A percentile compares a stretch with the other conserved stretches of the same genome.
phyloP scores from a whole-genome alignment of 805 yeast species.

The Schwanniomyces polymorphus region DNA sequence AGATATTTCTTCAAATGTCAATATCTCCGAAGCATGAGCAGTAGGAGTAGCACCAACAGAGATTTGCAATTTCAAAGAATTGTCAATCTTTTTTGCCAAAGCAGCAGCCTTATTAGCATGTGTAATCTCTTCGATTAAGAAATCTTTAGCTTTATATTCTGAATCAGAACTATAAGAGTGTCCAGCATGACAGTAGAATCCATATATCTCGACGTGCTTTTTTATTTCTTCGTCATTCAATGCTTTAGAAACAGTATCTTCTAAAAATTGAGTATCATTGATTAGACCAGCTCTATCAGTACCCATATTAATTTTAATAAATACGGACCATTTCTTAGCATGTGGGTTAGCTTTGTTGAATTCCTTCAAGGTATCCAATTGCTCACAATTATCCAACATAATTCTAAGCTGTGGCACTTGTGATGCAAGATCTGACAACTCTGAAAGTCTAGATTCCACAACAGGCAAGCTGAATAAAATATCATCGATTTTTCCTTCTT shows the following conservation, averaged over 20 bases:
- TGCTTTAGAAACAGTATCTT: constrained; percentile 28
- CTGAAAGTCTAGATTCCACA: constrained; percentile 48
- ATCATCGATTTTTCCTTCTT: constrained; percentile 35
- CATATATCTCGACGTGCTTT: constrained; percentile 48
- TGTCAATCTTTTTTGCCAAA: constrained; percentile 33
- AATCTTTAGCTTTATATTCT: constrained; percentile 45
- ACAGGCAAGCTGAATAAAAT: constrained; percentile 41
- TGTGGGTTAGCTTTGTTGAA: constrained; percentile 26
- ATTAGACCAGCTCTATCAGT: constrained; percentile 65
- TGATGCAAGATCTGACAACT: constrained; percentile 43
- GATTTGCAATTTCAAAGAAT: constrained; percentile 42
- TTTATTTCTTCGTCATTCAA: constrained; percentile 21
- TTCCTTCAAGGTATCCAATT: constrained; percentile 47
- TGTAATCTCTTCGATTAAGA: constrained; percentile 54
- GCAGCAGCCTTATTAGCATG: constrained; percentile 57
- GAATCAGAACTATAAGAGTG: constrained; percentile 59
- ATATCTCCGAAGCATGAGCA: constrained; percentile 53
- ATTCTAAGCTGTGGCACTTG: constrained; percentile 48
- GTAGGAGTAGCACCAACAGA: constrained; percentile 88
- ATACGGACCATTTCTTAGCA: constrained; percentile 55
- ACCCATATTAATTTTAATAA: constrained; percentile 71
- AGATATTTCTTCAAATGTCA: constrained; percentile 19
- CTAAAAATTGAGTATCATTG: constrained; percentile 33
- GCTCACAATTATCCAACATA: constrained; percentile 63
- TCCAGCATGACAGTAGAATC: constrained; percentile 81